Base-by-base conservation (phyloP, 441 rosid genomes). In the Syzygium malaccense region DNA sequence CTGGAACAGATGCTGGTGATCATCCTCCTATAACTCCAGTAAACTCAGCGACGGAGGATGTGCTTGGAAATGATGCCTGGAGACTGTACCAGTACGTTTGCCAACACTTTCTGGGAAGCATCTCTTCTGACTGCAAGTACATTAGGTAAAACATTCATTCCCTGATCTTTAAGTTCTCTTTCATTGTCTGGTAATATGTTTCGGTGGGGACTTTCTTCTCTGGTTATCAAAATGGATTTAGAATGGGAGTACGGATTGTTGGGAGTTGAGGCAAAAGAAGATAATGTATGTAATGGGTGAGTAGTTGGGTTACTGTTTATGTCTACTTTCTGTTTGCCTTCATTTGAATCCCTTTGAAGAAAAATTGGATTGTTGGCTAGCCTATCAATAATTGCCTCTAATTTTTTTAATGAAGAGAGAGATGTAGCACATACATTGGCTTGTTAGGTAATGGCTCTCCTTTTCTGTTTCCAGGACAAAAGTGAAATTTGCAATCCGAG, bases 21-120 rank as follows among this genome's bases (percentile, higher is more conserved):
- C 99, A 98, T 93, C 99, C 99, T 91, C 99, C 99, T 89, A 96
- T 98, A 87, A 98, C 99, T 83, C 98, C 99, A 41, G 94, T 98
- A 94, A 92, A 90, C 88, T 91, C 95, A 88, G 98, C 97, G 85
- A 93, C 94, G 66, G 99, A 96, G 94, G 94, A 90, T 91, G 89
- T 91, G 92, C 91, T 98, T 23, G 98, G 95, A 56, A 93, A 93
- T 30, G 99, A 98, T 95, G 95, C 98, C 80, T 96, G 99, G 99
- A 95, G 96, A 89, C 92, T 98, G 48, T 98, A 96, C 91, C 97
- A 94, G 92, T 98, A 96, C 91, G 94, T 98, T 90, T 96, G 98
- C 92, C 97, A 96, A 90, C 98, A 98, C 93, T 98, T 98, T 92
- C 89, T 98, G 45, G 99, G 98, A 89, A 95, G 96, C 25, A 91